Evolutionary conservation across 257 asterid genomes (phyloP), one percentile per base, ranked within the genome.

Genomic region (Nyctanthes arbortristis): DNA sequence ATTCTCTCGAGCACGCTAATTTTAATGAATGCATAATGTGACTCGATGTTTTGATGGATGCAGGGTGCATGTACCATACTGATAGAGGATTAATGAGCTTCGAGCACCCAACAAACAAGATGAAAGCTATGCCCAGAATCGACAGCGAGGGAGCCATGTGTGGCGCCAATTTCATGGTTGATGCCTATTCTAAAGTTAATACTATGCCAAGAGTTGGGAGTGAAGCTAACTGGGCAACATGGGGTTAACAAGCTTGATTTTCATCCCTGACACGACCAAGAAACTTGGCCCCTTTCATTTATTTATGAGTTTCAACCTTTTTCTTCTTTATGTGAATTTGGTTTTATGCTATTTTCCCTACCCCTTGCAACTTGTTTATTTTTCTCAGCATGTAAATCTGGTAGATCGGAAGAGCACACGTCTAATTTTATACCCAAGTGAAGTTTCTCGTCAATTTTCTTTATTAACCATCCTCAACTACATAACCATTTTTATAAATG

Each of bases 201-300:
- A 86, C 92, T 87, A 91, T 94, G 90, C 98, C 98, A 7, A 80
- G 99, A n/a, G 97, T 94, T 31, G 99, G 99, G 59, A 94, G 99
- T 73, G 82, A 84, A 45, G 95, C 96, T 67, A 91, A 91, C 81
- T 94, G 99, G 97, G 82, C 97, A 5, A 76, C 81, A 54, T 91
- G 91, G 93, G 81, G 81, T 56, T 87, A 70, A 73, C 71, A 66
- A 27, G 78, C 75, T 67, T 54, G 70, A 14, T 4, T 28, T 43
- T 49, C 62, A 20, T 8, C 33, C 18, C 34, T 36, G 36, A 39
- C 61, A 9, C 16, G 40, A 49, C 61, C 2, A 12, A 33, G 25
- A 1, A 25, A 25, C 36, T 5, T 10, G 28, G 2, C 3, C 54
- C 59, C 28, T 28, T 1, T 29, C 13, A 54, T 61, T 20, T 25